Base-by-base conservation (phyloP, 495 filamentous ascomycete genomes). In the Jackrogersella minutella region DNA sequence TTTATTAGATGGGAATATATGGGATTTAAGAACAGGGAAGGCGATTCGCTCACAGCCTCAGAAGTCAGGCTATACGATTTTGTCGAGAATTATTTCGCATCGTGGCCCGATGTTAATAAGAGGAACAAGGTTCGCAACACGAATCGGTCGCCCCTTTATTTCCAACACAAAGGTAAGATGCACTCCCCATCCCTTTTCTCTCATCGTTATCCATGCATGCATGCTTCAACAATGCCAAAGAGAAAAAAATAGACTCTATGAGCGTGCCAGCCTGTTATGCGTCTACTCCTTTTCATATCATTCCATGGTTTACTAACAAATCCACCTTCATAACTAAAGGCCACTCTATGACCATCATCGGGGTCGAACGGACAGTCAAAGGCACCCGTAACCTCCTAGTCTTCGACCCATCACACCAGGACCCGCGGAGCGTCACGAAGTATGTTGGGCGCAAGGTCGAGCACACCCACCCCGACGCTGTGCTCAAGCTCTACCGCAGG, bases 331-430 rank as follows among this genome's bases (percentile, higher is more conserved):
- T 14, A 26, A 47, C 4, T 4, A 1, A 61, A 87, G 93, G 93
- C 5, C 95, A 99, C 71, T 97, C 93, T 3, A 82, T 97, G 79
- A 97, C 93, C 1, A 93, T 98, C 39, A 81, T 99, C 53, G 95
- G 95, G 0, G 83, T 97, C 34, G 93, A 97, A 71, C 81, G 83
- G 22, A 83, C 82, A 7, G 80, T 74, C 30, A 83, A 89, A 60
- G 93, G 92, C 28, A 76, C 77, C 28, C 82, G 84, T 49, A 90
- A 91, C 64, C 76, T 99, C 7, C 77, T 99, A 2, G 90, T 97
- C 16, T 97, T 97, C 69, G 95, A 98, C 75, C 93, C 95, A 1
- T 90, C 90, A 79, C 94, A 91, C 73, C 86, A 87, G 47, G 90
- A 93, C 31, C 84, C 90, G 0, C 77, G 82, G 1, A 83, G 77